Percentiles rank a stretch among this genome's conserved stretches.
phyloP scores from a whole-genome alignment of 1,284 basidiomycete species.

The Inonotus obliquus region DNA sequence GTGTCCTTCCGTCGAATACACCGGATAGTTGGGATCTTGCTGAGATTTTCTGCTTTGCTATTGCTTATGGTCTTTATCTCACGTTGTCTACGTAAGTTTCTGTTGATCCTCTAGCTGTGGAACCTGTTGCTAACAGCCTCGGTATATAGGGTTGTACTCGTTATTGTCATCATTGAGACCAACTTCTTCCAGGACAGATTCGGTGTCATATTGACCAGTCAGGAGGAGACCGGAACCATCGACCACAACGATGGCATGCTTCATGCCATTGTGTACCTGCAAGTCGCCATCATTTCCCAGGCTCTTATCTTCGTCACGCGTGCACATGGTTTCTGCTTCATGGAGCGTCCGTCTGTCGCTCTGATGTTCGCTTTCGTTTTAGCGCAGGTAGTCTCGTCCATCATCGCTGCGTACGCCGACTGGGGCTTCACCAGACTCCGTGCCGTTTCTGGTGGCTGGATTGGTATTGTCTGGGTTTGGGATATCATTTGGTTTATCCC shows the following conservation, averaged over 20 bases:
- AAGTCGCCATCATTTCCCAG: constrained; percentile 97
- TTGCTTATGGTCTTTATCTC: constrained; percentile 93
- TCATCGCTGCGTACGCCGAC: constrained; percentile 90
- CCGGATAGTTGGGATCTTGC: constrained; percentile 95
- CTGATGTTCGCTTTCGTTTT: constrained; percentile 88
- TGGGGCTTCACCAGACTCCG: constrained; percentile 86
- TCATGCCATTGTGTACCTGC: constrained; percentile 81
- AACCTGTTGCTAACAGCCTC: constrained; percentile 22
- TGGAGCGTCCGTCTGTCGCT: constrained; percentile 91
- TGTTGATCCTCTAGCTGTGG: background rate
- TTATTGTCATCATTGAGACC: constrained; percentile 83
- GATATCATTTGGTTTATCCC: constrained; percentile 95
- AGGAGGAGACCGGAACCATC: constrained; percentile 37
- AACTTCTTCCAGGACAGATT: constrained; percentile 89
- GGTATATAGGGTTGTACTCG: constrained; percentile 61
- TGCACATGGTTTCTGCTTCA: constrained; percentile 96
- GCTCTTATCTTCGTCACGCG: constrained; percentile 97
- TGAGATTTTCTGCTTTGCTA: constrained; percentile 94
- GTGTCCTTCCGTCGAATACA: constrained; percentile 87
- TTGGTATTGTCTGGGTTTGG: constrained; percentile 97
- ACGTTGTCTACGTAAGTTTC: constrained; percentile 80
- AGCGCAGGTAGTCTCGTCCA: constrained; percentile 91
- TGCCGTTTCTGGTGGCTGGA: constrained; percentile 86
- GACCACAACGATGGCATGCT: constrained; percentile 71
- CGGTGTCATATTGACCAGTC: constrained; percentile 54